A percentile compares a stretch with the other conserved stretches of the same genome.
Conservation (phyloP, 768 basidiomycete genomes). For the Pulveroboletus sp. region DNA sequence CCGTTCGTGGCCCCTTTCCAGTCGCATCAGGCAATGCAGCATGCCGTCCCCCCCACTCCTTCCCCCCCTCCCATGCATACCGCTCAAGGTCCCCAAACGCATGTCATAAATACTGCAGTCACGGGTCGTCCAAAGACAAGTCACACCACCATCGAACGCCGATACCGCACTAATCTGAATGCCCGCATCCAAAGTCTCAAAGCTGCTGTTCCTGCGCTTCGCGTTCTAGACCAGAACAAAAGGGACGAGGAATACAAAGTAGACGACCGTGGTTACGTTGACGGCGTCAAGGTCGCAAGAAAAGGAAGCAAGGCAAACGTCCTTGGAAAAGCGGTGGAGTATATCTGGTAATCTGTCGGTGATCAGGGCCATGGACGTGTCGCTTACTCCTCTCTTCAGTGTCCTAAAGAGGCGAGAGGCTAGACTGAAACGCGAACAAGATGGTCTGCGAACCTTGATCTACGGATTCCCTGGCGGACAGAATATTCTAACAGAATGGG, state of each 20-base stretch:
- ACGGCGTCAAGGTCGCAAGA: constrained; percentile 87
- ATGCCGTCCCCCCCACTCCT: constrained; percentile 34
- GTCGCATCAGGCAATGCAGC: constrained; percentile 22
- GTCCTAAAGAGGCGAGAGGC: constrained; percentile 77
- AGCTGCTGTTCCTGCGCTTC: constrained; percentile 77
- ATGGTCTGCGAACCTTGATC: constrained; percentile 65
- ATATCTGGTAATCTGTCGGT: constrained; percentile 52
- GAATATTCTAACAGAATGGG: constrained; percentile 69
- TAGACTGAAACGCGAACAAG: constrained; percentile 69
- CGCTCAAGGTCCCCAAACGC: constrained; percentile 22
- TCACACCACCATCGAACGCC: constrained; percentile 84
- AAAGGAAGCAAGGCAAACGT: constrained; percentile 92
- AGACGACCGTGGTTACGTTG: constrained; percentile 83
- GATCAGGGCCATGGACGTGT: neutral
- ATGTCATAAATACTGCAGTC: constrained; percentile 14
- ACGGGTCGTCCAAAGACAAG: constrained; percentile 57
- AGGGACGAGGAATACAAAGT: constrained; percentile 46
- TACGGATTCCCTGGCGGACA: constrained; percentile 70
- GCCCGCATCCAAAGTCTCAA: constrained; percentile 79
- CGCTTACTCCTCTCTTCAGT: constrained; percentile 30
- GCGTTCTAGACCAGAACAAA: constrained; percentile 58
- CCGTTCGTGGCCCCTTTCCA: constrained; percentile 34
- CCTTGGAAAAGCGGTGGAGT: constrained; percentile 85
- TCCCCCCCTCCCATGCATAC: constrained; percentile 30
- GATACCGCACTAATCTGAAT: constrained; percentile 86